These are phyloP conservation scores for Cicer arietinum DNA, from an alignment of 306 rosid species.

Conservation along the genomic window DNA sequence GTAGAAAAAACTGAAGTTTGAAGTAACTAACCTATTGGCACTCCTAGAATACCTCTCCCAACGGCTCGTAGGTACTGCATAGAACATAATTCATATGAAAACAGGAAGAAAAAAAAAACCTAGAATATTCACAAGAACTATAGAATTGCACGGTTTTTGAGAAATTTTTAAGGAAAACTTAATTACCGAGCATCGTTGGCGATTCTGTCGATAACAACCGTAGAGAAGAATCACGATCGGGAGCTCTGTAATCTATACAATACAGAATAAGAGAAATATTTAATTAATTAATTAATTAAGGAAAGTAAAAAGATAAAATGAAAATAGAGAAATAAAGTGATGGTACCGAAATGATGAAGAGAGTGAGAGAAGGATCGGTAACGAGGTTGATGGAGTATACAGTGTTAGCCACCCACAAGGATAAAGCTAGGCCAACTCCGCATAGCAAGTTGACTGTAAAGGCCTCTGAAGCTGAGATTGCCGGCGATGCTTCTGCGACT, in stretches of 20 bases:
- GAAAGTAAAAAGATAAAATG: too few species aligned
- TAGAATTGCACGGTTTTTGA: neutral
- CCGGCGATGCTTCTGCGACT: neutral
- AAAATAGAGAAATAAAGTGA: slow-evolving; percentile 8
- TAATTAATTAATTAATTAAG: neutral
- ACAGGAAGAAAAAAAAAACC: slow-evolving; percentile 4
- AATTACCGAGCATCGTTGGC: slow-evolving; percentile 46
- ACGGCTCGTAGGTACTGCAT: slow-evolving; percentile 76
- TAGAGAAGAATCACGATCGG: slow-evolving; percentile 49
- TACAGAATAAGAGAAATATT: slow-evolving; percentile 1
- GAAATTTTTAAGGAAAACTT: neutral
- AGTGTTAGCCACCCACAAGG: slow-evolving; percentile 37
- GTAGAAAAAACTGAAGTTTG: neutral
- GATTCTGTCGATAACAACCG: slow-evolving; percentile 49
- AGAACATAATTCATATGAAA: slow-evolving; percentile 2
- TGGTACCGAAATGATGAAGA: slow-evolving; percentile 52
- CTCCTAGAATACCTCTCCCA: slow-evolving; percentile 77
- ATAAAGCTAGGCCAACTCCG: slow-evolving; percentile 33
- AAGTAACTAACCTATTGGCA: slow-evolving; percentile 85
- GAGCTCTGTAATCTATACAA: slow-evolving; percentile 47
- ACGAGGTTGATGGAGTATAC: slow-evolving; percentile 44
- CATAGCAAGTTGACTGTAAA: slow-evolving; percentile 30
- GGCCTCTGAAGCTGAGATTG: slow-evolving; percentile 42
- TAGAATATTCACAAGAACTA: neutral
- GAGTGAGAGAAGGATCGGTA: slow-evolving; percentile 50